phyloP scores from a whole-genome alignment of 768 basidiomycete genomes.

The Cystofilobasidium capitatum region DNA sequence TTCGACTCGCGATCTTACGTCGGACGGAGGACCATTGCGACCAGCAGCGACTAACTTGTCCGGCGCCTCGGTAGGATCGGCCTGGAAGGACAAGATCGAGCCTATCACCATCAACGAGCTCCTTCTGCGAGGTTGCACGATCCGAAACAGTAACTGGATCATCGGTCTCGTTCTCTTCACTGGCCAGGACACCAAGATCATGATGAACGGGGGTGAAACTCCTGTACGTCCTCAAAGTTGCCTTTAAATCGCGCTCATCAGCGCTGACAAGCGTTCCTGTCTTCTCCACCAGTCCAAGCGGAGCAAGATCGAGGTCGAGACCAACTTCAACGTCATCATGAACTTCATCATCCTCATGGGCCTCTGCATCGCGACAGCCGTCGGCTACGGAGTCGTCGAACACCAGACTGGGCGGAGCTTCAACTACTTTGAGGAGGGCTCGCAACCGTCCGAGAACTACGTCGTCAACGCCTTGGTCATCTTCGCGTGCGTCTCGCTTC shows the following conservation, averaged over 20 bases:
- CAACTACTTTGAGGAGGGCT: constrained; percentile 58
- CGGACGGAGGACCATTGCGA: neutral
- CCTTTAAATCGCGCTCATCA: no score
- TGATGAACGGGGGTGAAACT: constrained; percentile 38
- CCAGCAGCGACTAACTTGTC: neutral
- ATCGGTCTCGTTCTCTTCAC: constrained; percentile 92
- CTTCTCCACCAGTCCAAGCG: constrained; percentile 71
- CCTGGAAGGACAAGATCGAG: constrained; percentile 36
- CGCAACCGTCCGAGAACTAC: constrained; percentile 53
- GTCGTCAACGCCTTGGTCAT: constrained; percentile 74
- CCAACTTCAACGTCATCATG: constrained; percentile 93
- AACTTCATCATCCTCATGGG: constrained; percentile 70
- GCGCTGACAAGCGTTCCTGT: neutral
- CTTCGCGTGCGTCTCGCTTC: constrained; percentile 59
- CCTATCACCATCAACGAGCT: constrained; percentile 78
- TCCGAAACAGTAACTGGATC: constrained; percentile 85
- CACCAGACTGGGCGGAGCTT: constrained; percentile 54
- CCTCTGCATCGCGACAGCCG: constrained; percentile 56
- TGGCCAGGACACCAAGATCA: constrained; percentile 58
- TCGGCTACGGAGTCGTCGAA: constrained; percentile 54
- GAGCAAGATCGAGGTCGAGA: constrained; percentile 95
- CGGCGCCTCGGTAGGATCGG: constrained; percentile 28
- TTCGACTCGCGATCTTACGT: constrained; percentile 10
- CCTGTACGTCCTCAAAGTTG: constrained; percentile 1
- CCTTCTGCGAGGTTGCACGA: constrained; percentile 76